Percentiles rank a stretch among this genome's conserved stretches.
Evolutionary conservation across 495 filamentous ascomycete species (phyloP).

Genomic region (Aspergillus carlsbadensis): DNA sequence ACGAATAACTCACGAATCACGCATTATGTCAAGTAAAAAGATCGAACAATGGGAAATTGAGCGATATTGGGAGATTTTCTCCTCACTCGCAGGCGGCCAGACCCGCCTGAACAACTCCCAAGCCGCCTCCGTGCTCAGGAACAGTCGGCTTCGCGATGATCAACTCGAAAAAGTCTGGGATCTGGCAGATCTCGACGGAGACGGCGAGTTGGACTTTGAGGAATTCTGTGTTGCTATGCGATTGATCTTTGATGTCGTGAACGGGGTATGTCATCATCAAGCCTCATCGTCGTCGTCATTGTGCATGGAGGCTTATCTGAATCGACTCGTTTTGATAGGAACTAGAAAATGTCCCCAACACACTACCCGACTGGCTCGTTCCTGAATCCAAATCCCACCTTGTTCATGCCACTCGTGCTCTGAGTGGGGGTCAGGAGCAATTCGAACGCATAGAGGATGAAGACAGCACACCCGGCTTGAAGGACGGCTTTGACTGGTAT

Average conservation of each 20-base stretch:
- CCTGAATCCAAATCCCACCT: constrained; percentile 96
- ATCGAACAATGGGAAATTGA: constrained; percentile 97
- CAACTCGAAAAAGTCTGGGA: constrained; percentile 98
- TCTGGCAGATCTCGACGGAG: constrained; percentile 92
- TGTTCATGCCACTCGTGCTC: constrained; percentile 81
- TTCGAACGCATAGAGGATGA: constrained; percentile 79
- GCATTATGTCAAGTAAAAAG: constrained; percentile 69
- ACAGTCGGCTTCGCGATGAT: constrained; percentile 87
- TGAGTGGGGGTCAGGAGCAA: constrained; percentile 69
- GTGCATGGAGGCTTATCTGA: constrained; percentile 1
- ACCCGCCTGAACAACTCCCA: constrained; percentile 84
- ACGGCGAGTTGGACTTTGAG: constrained; percentile 97
- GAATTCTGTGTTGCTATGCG: constrained; percentile 99
- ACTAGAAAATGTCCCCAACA: constrained; percentile 76
- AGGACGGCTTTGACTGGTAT: constrained; percentile 99
- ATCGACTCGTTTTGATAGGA: constrained; percentile 54
- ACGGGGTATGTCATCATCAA: constrained; percentile 66
- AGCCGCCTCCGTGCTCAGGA: constrained; percentile 92
- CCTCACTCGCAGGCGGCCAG: constrained; percentile 74
- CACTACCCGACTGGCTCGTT: constrained; percentile 91
- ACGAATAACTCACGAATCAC: background rate
- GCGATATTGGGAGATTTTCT: constrained; percentile 99
- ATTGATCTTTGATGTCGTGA: constrained; percentile 93
- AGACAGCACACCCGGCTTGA: constrained; percentile 77
- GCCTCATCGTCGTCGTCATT: background rate